Evolutionary conservation across 2,329 filamentous ascomycete species (phyloP).

Genomic region (Leptographium procerum): DNA sequence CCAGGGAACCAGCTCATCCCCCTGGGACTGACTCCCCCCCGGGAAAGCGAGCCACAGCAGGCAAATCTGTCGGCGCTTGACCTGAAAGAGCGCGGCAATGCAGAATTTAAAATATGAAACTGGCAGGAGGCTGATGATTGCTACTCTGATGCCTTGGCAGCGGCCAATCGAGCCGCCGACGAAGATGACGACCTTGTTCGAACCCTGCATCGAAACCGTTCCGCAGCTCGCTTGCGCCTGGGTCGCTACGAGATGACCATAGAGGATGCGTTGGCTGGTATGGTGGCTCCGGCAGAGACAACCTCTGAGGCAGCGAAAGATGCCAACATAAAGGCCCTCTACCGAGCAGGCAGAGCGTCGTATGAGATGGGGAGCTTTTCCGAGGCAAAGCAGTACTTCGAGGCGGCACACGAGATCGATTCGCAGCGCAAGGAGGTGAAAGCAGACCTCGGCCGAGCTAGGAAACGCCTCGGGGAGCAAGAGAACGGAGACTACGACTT

Average conservation of each 20-base stretch:
- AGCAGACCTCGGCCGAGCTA: not conserved
- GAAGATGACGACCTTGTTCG: constrained; percentile 10
- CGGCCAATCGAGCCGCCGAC: constrained; percentile 15
- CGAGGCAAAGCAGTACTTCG: constrained; percentile 1
- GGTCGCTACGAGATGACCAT: constrained; percentile 22
- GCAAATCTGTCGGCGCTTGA: not conserved
- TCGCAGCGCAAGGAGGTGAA: not conserved
- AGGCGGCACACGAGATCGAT: constrained; percentile 10
- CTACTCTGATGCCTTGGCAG: constrained; percentile 14
- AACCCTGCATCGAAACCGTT: constrained; percentile 19
- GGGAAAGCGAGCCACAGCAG: not conserved
- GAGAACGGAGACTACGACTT: constrained; percentile 20
- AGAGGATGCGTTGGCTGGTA: constrained; percentile 20
- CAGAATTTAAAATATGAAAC: constrained; percentile 1
- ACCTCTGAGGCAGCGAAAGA: not conserved
- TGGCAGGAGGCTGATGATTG: not conserved
- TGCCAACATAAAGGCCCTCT: constrained; percentile 7
- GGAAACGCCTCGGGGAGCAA: constrained; percentile 17
- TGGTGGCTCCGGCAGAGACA: constrained; percentile 8
- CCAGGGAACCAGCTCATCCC: constrained; percentile 22
- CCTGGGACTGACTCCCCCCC: constrained; percentile 7
- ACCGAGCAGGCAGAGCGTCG: constrained; percentile 7
- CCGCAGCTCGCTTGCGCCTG: constrained; percentile 21
- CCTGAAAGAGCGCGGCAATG: constrained; percentile 9
- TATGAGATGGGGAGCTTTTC: constrained; percentile 7